Evolutionary conservation across 306 rosid species (phyloP).

Genomic region (Fragaria ananassa): DNA sequence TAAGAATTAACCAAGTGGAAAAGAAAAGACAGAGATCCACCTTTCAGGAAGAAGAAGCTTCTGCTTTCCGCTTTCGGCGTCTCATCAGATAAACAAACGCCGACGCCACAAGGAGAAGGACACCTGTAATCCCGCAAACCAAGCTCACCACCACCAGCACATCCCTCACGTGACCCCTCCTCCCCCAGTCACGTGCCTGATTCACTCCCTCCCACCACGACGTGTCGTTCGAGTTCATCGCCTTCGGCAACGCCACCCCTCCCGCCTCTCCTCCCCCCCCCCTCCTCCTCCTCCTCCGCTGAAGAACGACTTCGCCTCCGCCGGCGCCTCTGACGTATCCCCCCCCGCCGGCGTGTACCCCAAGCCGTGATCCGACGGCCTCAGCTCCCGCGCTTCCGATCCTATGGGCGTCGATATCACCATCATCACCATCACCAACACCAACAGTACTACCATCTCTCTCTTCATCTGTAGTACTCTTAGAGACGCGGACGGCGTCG

Average conservation of each 20-base stretch:
- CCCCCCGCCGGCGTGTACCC: conserved; percentile 32
- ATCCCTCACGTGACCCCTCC: conserved; percentile 30
- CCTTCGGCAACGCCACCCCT: conserved; percentile 36
- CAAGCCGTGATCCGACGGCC: conserved; percentile 85
- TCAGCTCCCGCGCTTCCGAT: conserved; percentile 50
- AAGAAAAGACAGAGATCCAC: no score
- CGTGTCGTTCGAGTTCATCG: conserved; percentile 47
- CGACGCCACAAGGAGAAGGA: conserved; percentile 54
- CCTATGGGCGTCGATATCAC: conserved; percentile 19
- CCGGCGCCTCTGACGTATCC: conserved; percentile 26
- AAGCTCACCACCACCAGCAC: conserved; percentile 60
- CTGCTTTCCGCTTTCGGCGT: conserved; percentile 13
- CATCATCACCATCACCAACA: neutral
- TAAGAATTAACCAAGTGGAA: no score
- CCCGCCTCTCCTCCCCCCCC: conserved; percentile 19
- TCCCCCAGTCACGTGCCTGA: neutral
- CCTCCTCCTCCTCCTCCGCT: conserved; percentile 23
- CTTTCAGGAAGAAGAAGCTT: no score
- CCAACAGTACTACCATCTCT: conserved; percentile 4
- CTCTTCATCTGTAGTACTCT: neutral
- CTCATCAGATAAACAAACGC: conserved; percentile 43
- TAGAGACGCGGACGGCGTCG: neutral
- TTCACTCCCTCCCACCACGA: conserved; percentile 33
- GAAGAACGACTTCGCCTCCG: conserved; percentile 66
- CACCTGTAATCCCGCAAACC: conserved; percentile 76